phyloP scores from a whole-genome alignment of 306 rosid genomes.

The Prunus mume region DNA sequence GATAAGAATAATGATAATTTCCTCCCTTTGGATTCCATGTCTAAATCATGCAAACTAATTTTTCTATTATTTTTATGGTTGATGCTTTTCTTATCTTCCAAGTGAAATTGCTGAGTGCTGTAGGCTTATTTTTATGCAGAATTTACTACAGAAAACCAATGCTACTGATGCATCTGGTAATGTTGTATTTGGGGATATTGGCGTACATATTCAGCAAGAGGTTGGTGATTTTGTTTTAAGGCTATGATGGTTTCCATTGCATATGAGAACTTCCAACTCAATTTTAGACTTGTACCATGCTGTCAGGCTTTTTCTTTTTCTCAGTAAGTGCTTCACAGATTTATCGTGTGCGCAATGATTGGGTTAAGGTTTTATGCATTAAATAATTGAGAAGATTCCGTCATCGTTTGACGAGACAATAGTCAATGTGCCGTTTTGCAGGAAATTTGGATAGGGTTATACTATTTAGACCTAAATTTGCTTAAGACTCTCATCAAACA shows the following conservation, averaged over 20 bases:
- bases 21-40: not conserved
- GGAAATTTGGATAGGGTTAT: not conserved
- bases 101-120: not conserved
- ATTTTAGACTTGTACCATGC: not conserved
- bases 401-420: not conserved
- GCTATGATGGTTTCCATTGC: not conserved
- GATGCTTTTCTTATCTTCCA: not conserved
- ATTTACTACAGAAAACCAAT: constrained; percentile 79
- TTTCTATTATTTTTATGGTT: not conserved
- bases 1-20: not conserved
- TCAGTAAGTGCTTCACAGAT: no score
- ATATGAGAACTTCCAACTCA: constrained; percentile 6
- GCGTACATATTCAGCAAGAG: constrained; percentile 93
- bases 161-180: constrained; percentile 97
- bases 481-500: not conserved
- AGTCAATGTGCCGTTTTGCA: not conserved
- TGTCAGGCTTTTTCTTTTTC: not conserved
- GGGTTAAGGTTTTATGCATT: no score
- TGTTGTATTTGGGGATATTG: constrained; percentile 76
- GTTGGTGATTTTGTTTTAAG: constrained; percentile 45
- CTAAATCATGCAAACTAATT: not conserved
- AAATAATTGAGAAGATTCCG: not conserved
- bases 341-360: no score
- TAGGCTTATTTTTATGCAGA: constrained; percentile 46
- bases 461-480: not conserved